These are phyloP conservation scores for Aspergillus incahuasiensis DNA, from an alignment of 495 filamentous ascomycete genomes.

Conservation along the genomic window DNA sequence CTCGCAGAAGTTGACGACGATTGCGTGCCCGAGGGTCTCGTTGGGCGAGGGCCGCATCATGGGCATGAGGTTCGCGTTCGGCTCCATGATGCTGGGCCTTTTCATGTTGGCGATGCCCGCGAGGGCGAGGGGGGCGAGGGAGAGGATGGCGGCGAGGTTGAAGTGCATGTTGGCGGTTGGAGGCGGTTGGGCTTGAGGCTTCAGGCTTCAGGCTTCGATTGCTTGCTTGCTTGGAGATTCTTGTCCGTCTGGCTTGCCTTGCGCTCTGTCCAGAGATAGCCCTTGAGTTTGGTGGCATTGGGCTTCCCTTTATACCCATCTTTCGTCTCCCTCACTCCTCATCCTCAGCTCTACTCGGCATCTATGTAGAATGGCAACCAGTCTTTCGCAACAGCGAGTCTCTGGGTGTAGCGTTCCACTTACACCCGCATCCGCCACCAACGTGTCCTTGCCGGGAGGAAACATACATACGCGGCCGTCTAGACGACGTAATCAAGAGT, in stretches of 20 bases:
- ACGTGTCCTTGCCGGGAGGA: background rate
- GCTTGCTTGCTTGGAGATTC: background rate
- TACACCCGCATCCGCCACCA: background rate
- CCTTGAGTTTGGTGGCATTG: background rate
- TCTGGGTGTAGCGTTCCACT: background rate
- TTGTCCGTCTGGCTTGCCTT: background rate
- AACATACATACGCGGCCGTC: background rate
- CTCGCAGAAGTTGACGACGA: constrained; percentile 47
- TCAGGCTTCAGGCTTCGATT: background rate
- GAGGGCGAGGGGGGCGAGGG: constrained; percentile 3
- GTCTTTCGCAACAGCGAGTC: background rate
- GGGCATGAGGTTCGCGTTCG: background rate
- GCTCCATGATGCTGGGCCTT: background rate
- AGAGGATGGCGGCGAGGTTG: constrained; percentile 11
- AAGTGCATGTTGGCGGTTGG: constrained; percentile 15
- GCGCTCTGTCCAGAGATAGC: background rate
- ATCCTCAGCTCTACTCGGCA: background rate
- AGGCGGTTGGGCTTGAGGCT: background rate
- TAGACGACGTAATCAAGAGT: background rate
- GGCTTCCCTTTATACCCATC: background rate
- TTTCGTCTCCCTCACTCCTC: background rate
- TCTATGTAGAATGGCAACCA: background rate
- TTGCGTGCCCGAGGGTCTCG: constrained; percentile 37
- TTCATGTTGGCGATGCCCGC: background rate
- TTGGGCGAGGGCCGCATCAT: background rate